Evolutionary conservation across 768 basidiomycete genomes (phyloP).

Genomic region (Kwoniella dendrophila): DNA sequence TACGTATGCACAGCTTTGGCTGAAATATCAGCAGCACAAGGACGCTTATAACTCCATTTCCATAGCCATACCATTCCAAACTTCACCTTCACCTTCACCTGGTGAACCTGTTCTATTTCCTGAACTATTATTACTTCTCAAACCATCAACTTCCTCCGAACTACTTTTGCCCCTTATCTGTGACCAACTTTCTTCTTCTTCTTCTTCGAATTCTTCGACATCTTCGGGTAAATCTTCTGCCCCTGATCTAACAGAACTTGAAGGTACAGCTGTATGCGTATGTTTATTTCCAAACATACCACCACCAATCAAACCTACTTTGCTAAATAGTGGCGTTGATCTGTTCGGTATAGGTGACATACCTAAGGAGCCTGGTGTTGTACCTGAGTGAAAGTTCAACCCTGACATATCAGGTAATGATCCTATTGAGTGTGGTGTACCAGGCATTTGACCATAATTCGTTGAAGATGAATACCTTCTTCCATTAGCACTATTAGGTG

Average conservation of each 20-base stretch:
- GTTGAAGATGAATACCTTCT: conserved; percentile 16
- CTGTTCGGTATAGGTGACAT: conserved; percentile 34
- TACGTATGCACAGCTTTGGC: too few relatives aligned
- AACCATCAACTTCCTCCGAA: conserved; percentile 21
- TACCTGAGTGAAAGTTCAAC: conserved; percentile 30
- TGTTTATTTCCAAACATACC: conserved; percentile 39
- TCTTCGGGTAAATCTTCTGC: conserved; percentile 37
- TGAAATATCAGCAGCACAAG: too few relatives aligned
- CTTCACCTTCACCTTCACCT: conserved; percentile 31
- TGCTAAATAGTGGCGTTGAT: conserved; percentile 25
- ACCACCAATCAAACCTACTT: conserved; percentile 35
- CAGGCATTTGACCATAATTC: conserved; percentile 25
- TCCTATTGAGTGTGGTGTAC: conserved; percentile 33
- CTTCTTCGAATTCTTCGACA: conserved; percentile 46
- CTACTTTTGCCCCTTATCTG: conserved; percentile 14
- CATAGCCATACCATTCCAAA: conserved; percentile 43
- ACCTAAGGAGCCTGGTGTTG: conserved; percentile 8
- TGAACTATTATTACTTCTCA: background rate
- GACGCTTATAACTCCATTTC: conserved; percentile 47
- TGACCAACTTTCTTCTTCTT: conserved; percentile 39
- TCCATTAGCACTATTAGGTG: conserved; percentile 2
- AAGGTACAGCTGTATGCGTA: conserved; percentile 3
- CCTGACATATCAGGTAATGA: conserved; percentile 38
- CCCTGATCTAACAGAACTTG: conserved; percentile 12
- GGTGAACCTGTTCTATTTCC: conserved; percentile 1